These are phyloP conservation scores for Sicyos baderoa DNA, from an alignment of 306 rosid species.

Conservation along the genomic window DNA sequence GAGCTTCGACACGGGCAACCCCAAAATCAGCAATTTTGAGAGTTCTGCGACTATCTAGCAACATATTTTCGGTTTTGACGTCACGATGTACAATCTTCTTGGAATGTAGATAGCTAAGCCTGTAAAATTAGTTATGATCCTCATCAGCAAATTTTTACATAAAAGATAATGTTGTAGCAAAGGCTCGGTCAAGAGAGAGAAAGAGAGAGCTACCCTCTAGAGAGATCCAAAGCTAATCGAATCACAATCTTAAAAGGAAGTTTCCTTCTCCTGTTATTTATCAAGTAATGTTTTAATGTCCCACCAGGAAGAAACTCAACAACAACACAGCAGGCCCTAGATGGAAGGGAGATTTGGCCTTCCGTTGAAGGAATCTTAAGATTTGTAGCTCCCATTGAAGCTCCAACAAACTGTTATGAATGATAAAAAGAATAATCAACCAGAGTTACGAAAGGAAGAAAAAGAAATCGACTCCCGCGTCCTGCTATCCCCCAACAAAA, in stretches of 20 bases:
- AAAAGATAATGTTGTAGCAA: not conserved
- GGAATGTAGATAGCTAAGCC: constrained; percentile 61
- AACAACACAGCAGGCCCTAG: constrained; percentile 66
- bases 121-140: constrained; percentile 20
- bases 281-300: constrained; percentile 47
- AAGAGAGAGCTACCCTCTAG: constrained; percentile 42
- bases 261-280: constrained; percentile 41
- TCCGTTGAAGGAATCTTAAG: constrained; percentile 47
- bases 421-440: constrained; percentile 15
- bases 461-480: not conserved
- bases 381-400: constrained; percentile 60
- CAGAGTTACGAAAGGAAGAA: not conserved
- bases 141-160: not conserved
- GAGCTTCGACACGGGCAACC: constrained; percentile 75
- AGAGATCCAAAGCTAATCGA: constrained; percentile 54
- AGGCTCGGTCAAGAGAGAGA: not conserved
- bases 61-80: constrained; percentile 66
- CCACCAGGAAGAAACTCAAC: constrained; percentile 55
- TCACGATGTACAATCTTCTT: constrained; percentile 70
- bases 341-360: constrained; percentile 30
- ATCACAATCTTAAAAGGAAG: constrained; percentile 48
- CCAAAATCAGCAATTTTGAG: constrained; percentile 71
- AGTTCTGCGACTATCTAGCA: constrained; percentile 25
- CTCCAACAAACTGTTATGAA: constrained; percentile 53
- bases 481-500: not conserved